Conservation (phyloP, 306 rosid species). For the Acacia acuminata region DNA sequence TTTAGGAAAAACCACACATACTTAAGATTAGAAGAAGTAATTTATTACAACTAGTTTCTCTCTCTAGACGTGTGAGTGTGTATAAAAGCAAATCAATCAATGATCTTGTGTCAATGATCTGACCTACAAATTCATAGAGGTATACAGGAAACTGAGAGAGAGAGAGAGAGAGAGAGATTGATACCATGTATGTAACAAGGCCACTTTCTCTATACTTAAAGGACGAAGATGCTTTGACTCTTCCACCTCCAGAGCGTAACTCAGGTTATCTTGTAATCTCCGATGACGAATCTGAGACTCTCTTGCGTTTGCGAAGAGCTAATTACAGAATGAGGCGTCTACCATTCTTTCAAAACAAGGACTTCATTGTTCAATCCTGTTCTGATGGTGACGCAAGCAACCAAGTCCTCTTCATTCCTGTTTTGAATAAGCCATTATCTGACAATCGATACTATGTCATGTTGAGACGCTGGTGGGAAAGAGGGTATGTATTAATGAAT, state of each 20-base stretch:
- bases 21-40: no score
- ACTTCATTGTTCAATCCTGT: neutral
- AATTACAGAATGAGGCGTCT: neutral
- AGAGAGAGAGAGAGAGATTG: neutral
- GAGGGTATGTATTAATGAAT: neutral
- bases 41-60: no score
- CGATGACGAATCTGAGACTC: slow-evolving; percentile 31
- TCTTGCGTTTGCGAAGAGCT: slow-evolving; percentile 21
- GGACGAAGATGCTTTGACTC: slow-evolving; percentile 23
- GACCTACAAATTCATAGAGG: neutral
- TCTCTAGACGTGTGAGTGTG: no score
- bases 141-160: neutral
- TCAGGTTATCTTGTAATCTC: slow-evolving; percentile 36
- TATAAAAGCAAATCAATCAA: no score
- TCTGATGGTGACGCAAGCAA: neutral
- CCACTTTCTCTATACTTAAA: slow-evolving; percentile 24
- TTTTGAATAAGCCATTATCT: neutral
- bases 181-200: slow-evolving; percentile 41
- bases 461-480: neutral
- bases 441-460: neutral
- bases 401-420: neutral
- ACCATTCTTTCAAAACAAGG: slow-evolving; percentile 43
- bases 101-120: neutral
- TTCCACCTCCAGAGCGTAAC: slow-evolving; percentile 35
- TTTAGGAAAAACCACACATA: no score